Evolutionary conservation across 768 basidiomycete genomes (phyloP).

Genomic region (Suillus fuscotomentosus): DNA sequence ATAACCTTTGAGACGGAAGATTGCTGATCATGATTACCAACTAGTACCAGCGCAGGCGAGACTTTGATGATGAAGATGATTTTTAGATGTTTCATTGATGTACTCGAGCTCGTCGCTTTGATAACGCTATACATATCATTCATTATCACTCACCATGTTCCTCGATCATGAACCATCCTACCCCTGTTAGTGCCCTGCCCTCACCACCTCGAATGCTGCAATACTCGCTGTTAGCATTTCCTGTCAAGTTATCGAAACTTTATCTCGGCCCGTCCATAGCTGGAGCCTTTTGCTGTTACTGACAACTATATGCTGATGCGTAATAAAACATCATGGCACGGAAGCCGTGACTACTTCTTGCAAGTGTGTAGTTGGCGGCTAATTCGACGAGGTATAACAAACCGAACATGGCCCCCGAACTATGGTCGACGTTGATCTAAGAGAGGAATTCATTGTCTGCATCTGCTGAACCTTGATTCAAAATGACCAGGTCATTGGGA

Average conservation of each 20-base stretch:
- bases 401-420: too few species aligned
- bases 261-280: not conserved
- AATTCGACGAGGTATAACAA: too few species aligned
- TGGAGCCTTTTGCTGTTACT: not conserved
- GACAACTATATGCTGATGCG: not conserved
- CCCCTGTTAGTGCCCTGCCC: not conserved
- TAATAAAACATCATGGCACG: not conserved
- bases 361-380: too few species aligned
- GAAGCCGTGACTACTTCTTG: not conserved
- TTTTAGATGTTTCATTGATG: slow-evolving; percentile 22
- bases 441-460: not conserved
- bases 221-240: too few species aligned
- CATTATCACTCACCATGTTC: not conserved
- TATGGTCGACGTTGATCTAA: too few species aligned
- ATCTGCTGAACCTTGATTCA: not conserved
- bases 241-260: not conserved
- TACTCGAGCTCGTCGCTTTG: not conserved
- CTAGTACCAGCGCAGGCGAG: slow-evolving; percentile 66
- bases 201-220: not conserved
- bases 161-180: not conserved
- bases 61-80: slow-evolving; percentile 67
- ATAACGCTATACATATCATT: not conserved
- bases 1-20: slow-evolving; percentile 5
- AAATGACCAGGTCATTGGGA: not conserved
- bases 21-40: slow-evolving; percentile 6